Conservation (phyloP, 148 eudicot species). For the Simmondsia chinensis region DNA sequence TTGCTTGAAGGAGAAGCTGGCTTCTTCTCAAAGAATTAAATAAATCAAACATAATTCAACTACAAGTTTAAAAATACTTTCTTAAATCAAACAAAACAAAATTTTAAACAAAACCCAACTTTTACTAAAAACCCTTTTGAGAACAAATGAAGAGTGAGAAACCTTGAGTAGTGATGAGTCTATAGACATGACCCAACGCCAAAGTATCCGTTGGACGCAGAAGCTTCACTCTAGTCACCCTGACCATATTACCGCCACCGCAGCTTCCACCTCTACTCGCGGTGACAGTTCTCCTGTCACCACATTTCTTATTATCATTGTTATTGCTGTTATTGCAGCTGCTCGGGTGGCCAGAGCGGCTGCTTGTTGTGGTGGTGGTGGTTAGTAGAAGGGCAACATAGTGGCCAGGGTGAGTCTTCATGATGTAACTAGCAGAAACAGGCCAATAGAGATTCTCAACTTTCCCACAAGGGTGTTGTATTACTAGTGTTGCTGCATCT, state of each 20-base stretch:
- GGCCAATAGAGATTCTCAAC: slow-evolving; percentile 51
- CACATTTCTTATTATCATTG: slow-evolving; percentile 6
- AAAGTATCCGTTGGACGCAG: slow-evolving; percentile 74
- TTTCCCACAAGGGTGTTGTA: slow-evolving; percentile 75
- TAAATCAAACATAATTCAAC: too few species aligned
- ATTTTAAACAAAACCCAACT: too few species aligned
- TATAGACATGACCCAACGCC: slow-evolving; percentile 77
- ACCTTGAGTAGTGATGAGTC: slow-evolving; percentile 88
- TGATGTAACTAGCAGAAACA: slow-evolving; percentile 52
- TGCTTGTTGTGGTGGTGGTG: slow-evolving; percentile 30
- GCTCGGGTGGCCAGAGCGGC: slow-evolving; percentile 7
- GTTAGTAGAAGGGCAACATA: slow-evolving; percentile 87
- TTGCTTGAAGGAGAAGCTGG: too few species aligned
- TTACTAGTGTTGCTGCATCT: slow-evolving; percentile 70
- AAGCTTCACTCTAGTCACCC: slow-evolving; percentile 76
- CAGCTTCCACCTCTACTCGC: too few species aligned
- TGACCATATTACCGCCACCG: slow-evolving; percentile 26
- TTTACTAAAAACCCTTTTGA: neutral
- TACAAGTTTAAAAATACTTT: too few species aligned
- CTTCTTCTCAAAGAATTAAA: neutral
- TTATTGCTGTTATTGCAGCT: neutral
- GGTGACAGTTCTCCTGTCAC: neutral
- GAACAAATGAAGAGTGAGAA: slow-evolving; percentile 5
- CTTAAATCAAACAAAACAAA: too few species aligned
- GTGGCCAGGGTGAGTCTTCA: slow-evolving; percentile 86